Evolutionary conservation across 345 rosid genomes (phyloP), one percentile per base, ranked within the genome.

Genomic region (Limnanthes douglasii): DNA sequence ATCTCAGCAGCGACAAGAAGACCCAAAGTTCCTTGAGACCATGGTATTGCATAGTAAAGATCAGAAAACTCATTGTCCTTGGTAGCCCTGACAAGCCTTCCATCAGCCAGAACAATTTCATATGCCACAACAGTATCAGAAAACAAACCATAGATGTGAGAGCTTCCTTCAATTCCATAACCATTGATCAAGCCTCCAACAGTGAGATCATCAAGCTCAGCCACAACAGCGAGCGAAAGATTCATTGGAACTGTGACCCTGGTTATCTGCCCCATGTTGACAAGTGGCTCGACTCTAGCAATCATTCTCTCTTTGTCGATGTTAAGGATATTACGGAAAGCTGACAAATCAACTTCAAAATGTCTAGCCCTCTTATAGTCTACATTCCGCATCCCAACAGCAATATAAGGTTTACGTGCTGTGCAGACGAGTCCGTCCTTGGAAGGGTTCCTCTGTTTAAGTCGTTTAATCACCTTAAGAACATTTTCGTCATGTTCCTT

Each of bases 131-230:
- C 94, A 5, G 96, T 92, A 28, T 92, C 99, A 0, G 99, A 78
- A 46, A 92, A 92, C 48, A 92, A 68, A 60, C 99, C 99, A 39
- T 81, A 73, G 31, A 92, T 22, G 66, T 85, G 99, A 43, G 96
- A 92, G 70, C 99, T 92, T 56, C 99, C 99, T 56, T 92, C 99
- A 4, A 92, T 85, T 27, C 99, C 99, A 30, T 92, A 85, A 28
- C 99, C 99, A 52, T 92, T 92, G 57, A 92, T 92, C 37, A 92
- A 96, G 39, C 96, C 99, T 31, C 96, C 99, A 28, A 92, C 99
- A 3, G 99, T 92, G 13, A 92, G 93, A 62, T 92, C 99, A 20
- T 92, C 99, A 20, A 92, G 94, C 71, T 92, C 99, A 2, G 99
- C 96, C 39, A 92, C 96, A 51, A 92, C 99, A 13, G 99, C 96